These are phyloP conservation scores for Phytophthora podocarpi DNA, from an alignment of 352 stramenopile genomes.

Conservation along the genomic window DNA sequence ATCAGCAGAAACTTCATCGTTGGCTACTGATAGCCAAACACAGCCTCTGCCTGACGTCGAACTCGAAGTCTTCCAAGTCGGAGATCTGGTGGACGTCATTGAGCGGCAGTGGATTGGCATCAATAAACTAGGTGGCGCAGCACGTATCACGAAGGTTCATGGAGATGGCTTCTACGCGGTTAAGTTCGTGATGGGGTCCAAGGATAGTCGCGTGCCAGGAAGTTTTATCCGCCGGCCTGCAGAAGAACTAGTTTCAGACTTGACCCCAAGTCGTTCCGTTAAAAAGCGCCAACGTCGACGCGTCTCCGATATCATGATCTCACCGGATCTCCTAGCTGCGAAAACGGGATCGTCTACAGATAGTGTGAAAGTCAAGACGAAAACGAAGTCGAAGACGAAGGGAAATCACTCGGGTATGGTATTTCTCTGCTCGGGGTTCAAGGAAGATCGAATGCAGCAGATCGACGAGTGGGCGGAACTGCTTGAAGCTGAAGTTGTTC, in stretches of 20 bases:
- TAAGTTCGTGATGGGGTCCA: conserved; percentile 59
- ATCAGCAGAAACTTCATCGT: conserved; percentile 8
- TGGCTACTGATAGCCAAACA: conserved; percentile 20
- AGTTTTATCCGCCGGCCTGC: conserved; percentile 45
- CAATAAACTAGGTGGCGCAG: conserved; percentile 92
- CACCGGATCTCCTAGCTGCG: conserved; percentile 10
- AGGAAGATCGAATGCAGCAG: conserved; percentile 42
- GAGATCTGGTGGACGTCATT: conserved; percentile 87
- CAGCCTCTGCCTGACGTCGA: conserved; percentile 25
- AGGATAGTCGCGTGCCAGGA: conserved; percentile 41
- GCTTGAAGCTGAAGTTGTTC: conserved; percentile 54
- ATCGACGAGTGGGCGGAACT: conserved; percentile 51
- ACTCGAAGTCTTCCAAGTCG: conserved; percentile 50
- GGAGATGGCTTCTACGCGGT: conserved; percentile 60
- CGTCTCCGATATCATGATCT: conserved; percentile 17
- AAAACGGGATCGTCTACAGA: conserved; percentile 14
- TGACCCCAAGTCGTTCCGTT: conserved; percentile 42
- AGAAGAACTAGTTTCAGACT: conserved; percentile 46
- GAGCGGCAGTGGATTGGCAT: conserved; percentile 90
- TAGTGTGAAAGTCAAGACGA: conserved; percentile 16
- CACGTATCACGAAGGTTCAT: conserved; percentile 72
- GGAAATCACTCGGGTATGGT: conserved; percentile 47
- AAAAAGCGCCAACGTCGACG: conserved; percentile 36
- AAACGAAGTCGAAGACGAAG: conserved; percentile 15
- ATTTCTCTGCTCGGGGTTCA: conserved; percentile 67